Conservation (phyloP, 2,329 filamentous ascomycete genomes). For the Aureobasidium sp. region DNA sequence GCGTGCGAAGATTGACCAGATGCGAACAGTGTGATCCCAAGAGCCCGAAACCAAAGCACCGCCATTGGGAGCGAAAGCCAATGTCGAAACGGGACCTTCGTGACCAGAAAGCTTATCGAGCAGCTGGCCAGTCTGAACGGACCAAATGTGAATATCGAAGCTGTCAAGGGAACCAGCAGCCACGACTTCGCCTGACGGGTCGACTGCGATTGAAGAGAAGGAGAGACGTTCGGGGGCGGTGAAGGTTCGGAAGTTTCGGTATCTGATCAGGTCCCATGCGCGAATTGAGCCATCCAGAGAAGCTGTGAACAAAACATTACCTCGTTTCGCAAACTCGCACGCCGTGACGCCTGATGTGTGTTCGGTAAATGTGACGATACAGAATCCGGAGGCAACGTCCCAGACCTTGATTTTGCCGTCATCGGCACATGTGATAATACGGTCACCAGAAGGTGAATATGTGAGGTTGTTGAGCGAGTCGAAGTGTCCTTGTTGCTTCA, state of each 20-base stretch:
- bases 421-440: constrained; percentile 87
- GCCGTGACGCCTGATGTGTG: constrained; percentile 91
- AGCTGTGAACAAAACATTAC: constrained; percentile 91
- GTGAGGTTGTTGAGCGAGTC: constrained; percentile 90
- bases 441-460: constrained; percentile 89
- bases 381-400: constrained; percentile 95
- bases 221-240: constrained; percentile 86
- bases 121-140: constrained; percentile 92
- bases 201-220: constrained; percentile 92
- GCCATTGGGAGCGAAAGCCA: constrained; percentile 85
- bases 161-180: constrained; percentile 93
- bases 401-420: constrained; percentile 98
- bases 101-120: constrained; percentile 87
- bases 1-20: constrained; percentile 92
- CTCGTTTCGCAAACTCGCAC: constrained; percentile 90
- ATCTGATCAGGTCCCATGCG: constrained; percentile 93
- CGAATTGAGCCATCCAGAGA: constrained; percentile 90
- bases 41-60: constrained; percentile 80
- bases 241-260: constrained; percentile 95
- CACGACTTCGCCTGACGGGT: constrained; percentile 92
- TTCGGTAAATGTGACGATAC: constrained; percentile 95
- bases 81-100: constrained; percentile 82
- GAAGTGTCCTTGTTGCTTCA: constrained; percentile 97
- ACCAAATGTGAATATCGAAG: constrained; percentile 98
- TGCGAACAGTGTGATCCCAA: constrained; percentile 91